Evolutionary conservation across 2,329 filamentous ascomycete genomes (phyloP).

Genomic region (Aspergillus melleus): DNA sequence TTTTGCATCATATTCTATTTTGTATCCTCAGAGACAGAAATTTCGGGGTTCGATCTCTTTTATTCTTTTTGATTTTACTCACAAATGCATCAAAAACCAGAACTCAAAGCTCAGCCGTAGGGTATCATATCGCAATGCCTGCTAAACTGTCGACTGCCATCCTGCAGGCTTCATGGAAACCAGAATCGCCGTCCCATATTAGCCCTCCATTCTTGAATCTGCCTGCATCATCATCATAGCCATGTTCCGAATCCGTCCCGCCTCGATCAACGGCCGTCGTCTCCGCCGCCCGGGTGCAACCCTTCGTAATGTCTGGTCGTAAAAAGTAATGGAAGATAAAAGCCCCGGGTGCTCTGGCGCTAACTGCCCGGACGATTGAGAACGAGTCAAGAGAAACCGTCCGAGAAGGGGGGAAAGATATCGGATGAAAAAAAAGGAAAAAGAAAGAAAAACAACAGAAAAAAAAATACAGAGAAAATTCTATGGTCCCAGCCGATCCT

Average conservation of each 20-base stretch:
- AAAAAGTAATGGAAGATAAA: background rate
- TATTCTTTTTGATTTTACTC: slow-evolving; percentile 8
- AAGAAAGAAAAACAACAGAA: slow-evolving; percentile 6
- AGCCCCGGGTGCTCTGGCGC: too few species aligned
- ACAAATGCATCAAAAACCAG: slow-evolving; percentile 23
- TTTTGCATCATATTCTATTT: background rate
- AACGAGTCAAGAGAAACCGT: background rate
- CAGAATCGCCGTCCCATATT: background rate
- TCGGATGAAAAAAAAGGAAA: slow-evolving; percentile 1
- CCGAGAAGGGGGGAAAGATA: background rate
- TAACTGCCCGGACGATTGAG: background rate
- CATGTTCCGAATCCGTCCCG: background rate
- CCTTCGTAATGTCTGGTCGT: background rate
- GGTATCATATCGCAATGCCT: slow-evolving; percentile 46
- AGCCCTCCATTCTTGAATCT: background rate
- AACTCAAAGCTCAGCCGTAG: slow-evolving; percentile 40
- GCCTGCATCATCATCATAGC: background rate
- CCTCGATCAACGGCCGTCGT: background rate
- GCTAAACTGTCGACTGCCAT: slow-evolving; percentile 41
- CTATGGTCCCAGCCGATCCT: slow-evolving; percentile 14
- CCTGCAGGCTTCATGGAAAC: slow-evolving; percentile 20
- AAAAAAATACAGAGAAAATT: slow-evolving; percentile 11
- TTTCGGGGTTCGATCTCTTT: background rate
- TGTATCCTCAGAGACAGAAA: background rate
- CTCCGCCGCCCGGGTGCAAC: background rate